Percentiles rank a stretch among this genome's conserved stretches.
phyloP scores from a whole-genome alignment of 2,329 filamentous ascomycete genomes.

The Blastomyces gilchristii region DNA sequence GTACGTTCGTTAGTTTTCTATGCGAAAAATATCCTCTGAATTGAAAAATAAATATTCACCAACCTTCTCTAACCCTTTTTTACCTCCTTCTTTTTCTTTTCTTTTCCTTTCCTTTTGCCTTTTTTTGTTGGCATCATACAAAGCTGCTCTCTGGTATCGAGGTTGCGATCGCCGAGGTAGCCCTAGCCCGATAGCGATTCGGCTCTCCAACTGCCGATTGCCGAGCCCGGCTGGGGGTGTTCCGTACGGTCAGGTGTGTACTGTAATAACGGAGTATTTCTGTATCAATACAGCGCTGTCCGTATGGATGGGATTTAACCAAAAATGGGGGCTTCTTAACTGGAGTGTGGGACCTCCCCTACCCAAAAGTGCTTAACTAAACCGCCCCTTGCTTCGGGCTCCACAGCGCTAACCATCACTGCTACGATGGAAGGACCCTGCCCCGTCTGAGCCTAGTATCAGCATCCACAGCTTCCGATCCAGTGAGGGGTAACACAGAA shows the following conservation, averaged over 20 bases:
- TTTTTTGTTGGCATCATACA: too few relatives aligned
- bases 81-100: too few relatives aligned
- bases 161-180: background rate
- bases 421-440: background rate
- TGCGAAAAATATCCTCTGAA: background rate
- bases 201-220: too few relatives aligned
- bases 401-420: background rate
- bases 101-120: too few relatives aligned
- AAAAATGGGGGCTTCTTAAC: background rate
- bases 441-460: background rate
- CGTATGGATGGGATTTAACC: background rate
- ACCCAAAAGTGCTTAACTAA: background rate
- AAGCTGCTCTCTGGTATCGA: too few relatives aligned
- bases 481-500: background rate
- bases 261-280: background rate
- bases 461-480: background rate
- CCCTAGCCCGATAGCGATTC: too few relatives aligned
- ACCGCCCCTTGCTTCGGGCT: background rate
- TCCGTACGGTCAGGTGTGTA: background rate
- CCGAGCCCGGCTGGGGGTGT: too few relatives aligned
- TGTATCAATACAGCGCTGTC: background rate
- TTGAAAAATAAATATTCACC: background rate
- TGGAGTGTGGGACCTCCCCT: background rate
- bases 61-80: background rate
- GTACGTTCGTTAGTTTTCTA: too few relatives aligned